Evolutionary conservation across 257 asterid genomes (phyloP), one percentile per base, ranked within the genome.

Genomic region (Gynochthodes officinalis): DNA sequence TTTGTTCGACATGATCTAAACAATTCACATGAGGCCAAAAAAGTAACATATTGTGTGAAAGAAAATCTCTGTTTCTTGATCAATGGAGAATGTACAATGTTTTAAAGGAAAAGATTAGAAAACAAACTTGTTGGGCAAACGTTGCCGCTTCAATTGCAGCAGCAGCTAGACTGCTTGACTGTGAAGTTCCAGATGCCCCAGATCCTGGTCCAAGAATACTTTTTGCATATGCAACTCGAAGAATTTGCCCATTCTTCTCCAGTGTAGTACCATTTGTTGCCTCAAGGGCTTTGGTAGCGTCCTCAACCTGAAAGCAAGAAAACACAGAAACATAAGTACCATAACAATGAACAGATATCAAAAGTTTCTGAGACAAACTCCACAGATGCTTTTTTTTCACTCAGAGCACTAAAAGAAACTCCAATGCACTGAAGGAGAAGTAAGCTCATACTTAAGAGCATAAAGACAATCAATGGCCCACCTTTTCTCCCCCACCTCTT

Each of bases 121-220:
- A 76, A 70, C 73, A 67, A 74, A 92, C 99, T 94, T 94, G 99
- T 86, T 94, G 99, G 54, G 99, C 93, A 86, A 94, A 94, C 28
- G 99, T 83, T 76, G 99, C 98, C 14, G 99, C 99, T 86, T 91
- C 99, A 85, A 94, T 94, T 50, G 99, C 99, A 78, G 99, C 99
- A 79, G 99, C 97, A 73, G 99, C 99, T 78, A 94, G 93, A 79
- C 95, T 86, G 74, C 97, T 94, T 37, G 99, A 89, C 80, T 94
- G 97, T 71, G 96, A 86, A 77, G 91, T 80, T 76, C 94, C 96
- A 27, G 95, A 73, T 57, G 76, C 82, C 69, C 89, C 81, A 60
- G 96, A 85, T 80, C 96, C 97, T 71, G 95, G 87, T 71, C 98
- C 99, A 40, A 87, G 85, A 77, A 88, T 85, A 83, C 99, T 94